These are phyloP conservation scores for Rhipidocladum racemiflorum DNA, from an alignment of 176 grass and related monocot genomes.

Conservation along the genomic window DNA sequence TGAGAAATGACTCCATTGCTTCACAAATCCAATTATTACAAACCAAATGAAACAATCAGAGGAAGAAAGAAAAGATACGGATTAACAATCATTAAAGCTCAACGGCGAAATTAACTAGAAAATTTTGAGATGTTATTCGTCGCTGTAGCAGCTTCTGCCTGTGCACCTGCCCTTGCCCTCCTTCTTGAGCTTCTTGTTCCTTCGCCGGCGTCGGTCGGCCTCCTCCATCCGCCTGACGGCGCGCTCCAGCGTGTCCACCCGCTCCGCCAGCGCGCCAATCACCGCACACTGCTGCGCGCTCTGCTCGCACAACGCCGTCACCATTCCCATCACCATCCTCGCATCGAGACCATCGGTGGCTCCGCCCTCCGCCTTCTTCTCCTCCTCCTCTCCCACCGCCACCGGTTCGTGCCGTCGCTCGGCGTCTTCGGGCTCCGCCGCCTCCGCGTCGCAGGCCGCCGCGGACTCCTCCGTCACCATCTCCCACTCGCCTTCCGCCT, in stretches of 20 bases:
- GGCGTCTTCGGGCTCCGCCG: too few relatives aligned
- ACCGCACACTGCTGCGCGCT: slow-evolving; percentile 52
- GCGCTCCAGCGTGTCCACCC: slow-evolving; percentile 59
- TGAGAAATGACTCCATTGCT: background rate
- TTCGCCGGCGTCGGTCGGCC: slow-evolving; percentile 3
- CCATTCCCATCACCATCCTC: slow-evolving; percentile 50
- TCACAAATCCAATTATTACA: background rate
- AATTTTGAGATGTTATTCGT: background rate
- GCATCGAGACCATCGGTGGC: background rate
- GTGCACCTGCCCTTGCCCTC: slow-evolving; percentile 1
- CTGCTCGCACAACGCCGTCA: slow-evolving; percentile 53
- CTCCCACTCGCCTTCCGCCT: slow-evolving; percentile 37
- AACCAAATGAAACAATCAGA: background rate
- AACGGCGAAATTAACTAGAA: background rate
- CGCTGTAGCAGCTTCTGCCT: background rate
- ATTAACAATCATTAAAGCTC: background rate
- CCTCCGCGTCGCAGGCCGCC: too few relatives aligned
- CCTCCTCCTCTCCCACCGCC: background rate
- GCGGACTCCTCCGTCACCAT: slow-evolving; percentile 5
- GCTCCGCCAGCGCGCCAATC: slow-evolving; percentile 44
- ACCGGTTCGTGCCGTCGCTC: background rate
- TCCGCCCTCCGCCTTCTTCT: background rate
- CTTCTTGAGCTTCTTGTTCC: slow-evolving; percentile 28
- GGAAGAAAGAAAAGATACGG: background rate
- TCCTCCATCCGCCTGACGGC: slow-evolving; percentile 46